phyloP scores from a whole-genome alignment of 495 filamentous ascomycete genomes.

The Endocarpon pusillum region DNA sequence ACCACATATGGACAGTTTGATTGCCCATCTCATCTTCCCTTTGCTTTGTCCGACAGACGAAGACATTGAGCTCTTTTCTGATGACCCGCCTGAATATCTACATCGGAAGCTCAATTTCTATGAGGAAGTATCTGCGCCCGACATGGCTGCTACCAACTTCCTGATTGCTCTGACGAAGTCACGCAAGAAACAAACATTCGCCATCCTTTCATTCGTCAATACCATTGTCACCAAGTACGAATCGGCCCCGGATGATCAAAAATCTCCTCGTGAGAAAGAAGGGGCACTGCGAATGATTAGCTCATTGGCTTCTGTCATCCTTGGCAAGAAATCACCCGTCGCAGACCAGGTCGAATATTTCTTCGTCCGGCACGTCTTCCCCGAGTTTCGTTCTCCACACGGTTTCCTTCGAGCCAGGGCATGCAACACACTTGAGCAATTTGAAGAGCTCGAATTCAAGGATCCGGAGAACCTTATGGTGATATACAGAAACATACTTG shows the following conservation, averaged over 20 bases:
- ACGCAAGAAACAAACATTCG: conserved; percentile 88
- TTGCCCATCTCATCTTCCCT: conserved; percentile 88
- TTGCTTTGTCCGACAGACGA: conserved; percentile 85
- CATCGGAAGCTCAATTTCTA: conserved; percentile 96
- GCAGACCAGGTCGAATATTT: conserved; percentile 98
- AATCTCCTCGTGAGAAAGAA: conserved; percentile 88
- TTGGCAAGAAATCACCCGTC: conserved; percentile 95
- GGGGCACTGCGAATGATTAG: conserved; percentile 95
- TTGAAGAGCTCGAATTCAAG: conserved; percentile 89
- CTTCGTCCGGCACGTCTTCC: conserved; percentile 94
- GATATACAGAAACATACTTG: conserved; percentile 90
- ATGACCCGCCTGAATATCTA: conserved; percentile 87
- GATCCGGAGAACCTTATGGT: conserved; percentile 84
- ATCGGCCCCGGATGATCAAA: conserved; percentile 62
- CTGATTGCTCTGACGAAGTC: conserved; percentile 85
- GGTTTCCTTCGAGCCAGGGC: conserved; percentile 90
- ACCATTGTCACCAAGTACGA: conserved; percentile 83
- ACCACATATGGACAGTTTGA: conserved; percentile 77
- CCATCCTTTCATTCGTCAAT: conserved; percentile 85
- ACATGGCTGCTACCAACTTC: conserved; percentile 94
- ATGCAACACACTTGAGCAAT: conserved; percentile 94
- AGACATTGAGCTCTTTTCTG: conserved; percentile 84
- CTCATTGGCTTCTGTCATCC: conserved; percentile 78
- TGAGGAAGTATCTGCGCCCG: conserved; percentile 88
- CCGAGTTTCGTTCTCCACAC: conserved; percentile 84